Base-by-base conservation (phyloP, 306 rosid species). In the Crataegus laevigata region DNA sequence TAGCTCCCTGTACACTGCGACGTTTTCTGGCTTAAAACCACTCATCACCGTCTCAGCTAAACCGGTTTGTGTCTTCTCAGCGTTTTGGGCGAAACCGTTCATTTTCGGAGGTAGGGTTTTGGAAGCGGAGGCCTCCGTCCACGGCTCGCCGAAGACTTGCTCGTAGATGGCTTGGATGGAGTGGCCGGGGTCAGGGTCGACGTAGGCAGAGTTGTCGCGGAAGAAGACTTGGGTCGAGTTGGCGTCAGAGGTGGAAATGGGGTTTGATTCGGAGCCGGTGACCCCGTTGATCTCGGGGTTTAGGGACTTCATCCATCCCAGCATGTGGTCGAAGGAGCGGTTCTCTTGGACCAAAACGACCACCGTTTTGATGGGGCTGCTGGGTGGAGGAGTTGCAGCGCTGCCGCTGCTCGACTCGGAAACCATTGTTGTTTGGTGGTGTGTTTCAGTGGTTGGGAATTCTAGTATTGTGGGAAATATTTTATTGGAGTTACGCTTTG, bases 281-380 rank as follows among this genome's bases (percentile, higher is more conserved):
- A 93, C 91, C 13, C 98, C 98, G 45, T 89, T 63, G 68, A 93
- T 93, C 51, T 86, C 83, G 0, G 89, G 86, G 81, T 91, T 87
- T 38, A 87, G 71, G 30, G 94, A 73, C 62, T 89, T 93, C 94
- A 89, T 86, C 98, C 96, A 93, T 13, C 98, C 98, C 3, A 93
- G 62, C 76, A 93, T 85, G 89, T 93, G 96, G 80, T 93, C 98
- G 72, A 93, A 93, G 66, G 96, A 93, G 36, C 98, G 96, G 87
- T 93, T 93, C 66, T 93, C 98, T 78, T 90, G 94, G 12, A 93
- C 96, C 84, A 93, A 80, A 89, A 91, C 88, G 47, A 93, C 96
- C 26, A 93, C 64, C 4, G 96, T 93, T 79, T 93, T 93, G 82
- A 93, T 91, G 18, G 89, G 91, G 71, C 8, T 54, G 54, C 30